A percentile compares a stretch with the other conserved stretches of the same genome.
phyloP scores from a whole-genome alignment of 768 basidiomycete species.

The Kwoniella heveanensis region DNA sequence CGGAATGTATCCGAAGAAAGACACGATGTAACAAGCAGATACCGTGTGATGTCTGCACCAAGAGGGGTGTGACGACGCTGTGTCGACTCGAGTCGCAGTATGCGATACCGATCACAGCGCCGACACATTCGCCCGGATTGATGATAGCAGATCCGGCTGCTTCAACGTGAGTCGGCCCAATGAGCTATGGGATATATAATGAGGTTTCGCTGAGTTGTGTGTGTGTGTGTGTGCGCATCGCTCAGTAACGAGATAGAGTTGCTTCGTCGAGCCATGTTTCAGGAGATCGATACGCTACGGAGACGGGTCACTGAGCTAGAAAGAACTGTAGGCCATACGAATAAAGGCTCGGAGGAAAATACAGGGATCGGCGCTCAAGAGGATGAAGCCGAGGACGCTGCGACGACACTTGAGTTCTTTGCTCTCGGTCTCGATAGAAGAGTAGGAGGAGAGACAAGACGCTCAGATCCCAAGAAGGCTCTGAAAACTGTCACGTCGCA shows the following conservation, averaged over 20 bases:
- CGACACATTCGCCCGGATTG: neutral
- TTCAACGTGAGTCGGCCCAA: neutral
- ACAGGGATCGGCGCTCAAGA: neutral
- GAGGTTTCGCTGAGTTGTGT: neutral
- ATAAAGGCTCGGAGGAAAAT: neutral
- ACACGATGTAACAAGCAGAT: slow-evolving; percentile 33
- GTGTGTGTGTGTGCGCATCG: too few species aligned
- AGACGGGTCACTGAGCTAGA: slow-evolving; percentile 17
- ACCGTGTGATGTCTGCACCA: slow-evolving; percentile 28
- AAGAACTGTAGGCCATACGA: neutral
- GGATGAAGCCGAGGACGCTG: slow-evolving; percentile 18
- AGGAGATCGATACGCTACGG: slow-evolving; percentile 15
- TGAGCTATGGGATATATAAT: neutral
- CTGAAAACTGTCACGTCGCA: neutral
- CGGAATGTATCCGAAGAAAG: slow-evolving; percentile 29
- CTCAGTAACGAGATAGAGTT: neutral
- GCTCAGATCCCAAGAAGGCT: too few species aligned
- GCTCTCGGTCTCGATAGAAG: slow-evolving; percentile 30
- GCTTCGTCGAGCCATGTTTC: neutral
- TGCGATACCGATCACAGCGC: neutral
- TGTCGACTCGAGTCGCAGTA: slow-evolving; percentile 27
- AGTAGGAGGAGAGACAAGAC: slow-evolving; percentile 8
- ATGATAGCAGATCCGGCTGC: neutral
- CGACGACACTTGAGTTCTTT: slow-evolving; percentile 32
- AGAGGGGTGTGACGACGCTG: slow-evolving; percentile 15